These are phyloP conservation scores for Penicillium lagena DNA, from an alignment of 495 filamentous ascomycete species.

Conservation along the genomic window DNA sequence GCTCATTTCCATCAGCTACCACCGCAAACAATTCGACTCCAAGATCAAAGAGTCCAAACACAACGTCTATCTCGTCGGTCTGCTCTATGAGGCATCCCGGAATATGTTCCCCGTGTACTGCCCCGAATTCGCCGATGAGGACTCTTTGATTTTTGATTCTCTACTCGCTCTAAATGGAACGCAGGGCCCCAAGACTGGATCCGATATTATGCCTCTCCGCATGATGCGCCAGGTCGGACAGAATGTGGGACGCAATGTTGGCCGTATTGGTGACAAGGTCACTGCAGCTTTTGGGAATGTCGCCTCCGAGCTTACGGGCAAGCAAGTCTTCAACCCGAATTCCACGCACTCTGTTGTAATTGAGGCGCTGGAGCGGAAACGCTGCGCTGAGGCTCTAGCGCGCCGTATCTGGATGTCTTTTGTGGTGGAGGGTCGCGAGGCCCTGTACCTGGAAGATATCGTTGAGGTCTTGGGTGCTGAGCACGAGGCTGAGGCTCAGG, in stretches of 20 bases:
- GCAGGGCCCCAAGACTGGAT: slow-evolving; percentile 37
- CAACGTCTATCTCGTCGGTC: slow-evolving; percentile 67
- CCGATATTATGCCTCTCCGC: slow-evolving; percentile 62
- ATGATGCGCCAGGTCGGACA: slow-evolving; percentile 57
- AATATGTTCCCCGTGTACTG: slow-evolving; percentile 87
- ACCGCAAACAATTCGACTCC: slow-evolving; percentile 83
- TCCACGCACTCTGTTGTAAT: slow-evolving; percentile 83
- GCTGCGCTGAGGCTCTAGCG: slow-evolving; percentile 80
- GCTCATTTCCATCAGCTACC: slow-evolving; percentile 90
- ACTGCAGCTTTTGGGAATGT: slow-evolving; percentile 91
- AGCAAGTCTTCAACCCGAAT: slow-evolving; percentile 86
- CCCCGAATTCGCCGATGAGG: slow-evolving; percentile 83
- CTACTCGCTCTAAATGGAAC: slow-evolving; percentile 35
- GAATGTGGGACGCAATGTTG: slow-evolving; percentile 73
- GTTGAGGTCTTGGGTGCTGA: slow-evolving; percentile 76
- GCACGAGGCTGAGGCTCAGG: slow-evolving; percentile 67
- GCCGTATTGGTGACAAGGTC: slow-evolving; percentile 82
- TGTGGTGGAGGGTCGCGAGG: slow-evolving; percentile 79
- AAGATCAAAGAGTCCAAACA: slow-evolving; percentile 87
- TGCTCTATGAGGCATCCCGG: slow-evolving; percentile 85
- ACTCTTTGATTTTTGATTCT: slow-evolving; percentile 80
- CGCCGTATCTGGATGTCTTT: slow-evolving; percentile 97
- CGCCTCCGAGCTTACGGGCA: slow-evolving; percentile 88
- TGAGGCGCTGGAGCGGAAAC: slow-evolving; percentile 76
- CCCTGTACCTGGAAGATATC: slow-evolving; percentile 75